A percentile compares a stretch with the other conserved stretches of the same genome.
Conservation (phyloP, 345 rosid species). For the Eucalyptus viminalis region DNA sequence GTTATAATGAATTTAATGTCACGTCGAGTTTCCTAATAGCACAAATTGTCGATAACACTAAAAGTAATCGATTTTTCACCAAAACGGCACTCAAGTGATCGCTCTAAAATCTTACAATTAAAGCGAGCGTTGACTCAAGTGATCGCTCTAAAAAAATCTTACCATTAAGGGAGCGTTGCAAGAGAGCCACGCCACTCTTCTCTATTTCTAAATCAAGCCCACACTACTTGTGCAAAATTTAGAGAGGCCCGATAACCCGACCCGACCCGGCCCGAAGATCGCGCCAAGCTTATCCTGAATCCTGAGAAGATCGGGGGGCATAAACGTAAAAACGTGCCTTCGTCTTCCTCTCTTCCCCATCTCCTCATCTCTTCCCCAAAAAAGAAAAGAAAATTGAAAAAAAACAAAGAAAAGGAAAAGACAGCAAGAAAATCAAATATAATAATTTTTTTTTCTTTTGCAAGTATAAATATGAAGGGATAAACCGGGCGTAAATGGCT, state of each 20-base stretch:
- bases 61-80: not conserved
- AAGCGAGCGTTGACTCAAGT: not conserved
- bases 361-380: not conserved
- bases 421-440: not conserved
- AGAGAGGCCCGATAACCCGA: not conserved
- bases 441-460: no score
- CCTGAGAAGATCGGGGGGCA: not conserved
- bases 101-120: not conserved
- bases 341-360: not conserved
- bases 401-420: not conserved
- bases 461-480: not conserved
- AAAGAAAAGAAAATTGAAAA: not conserved
- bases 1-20: not conserved
- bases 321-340: rapidly evolving
- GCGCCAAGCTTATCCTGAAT: not conserved
- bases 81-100: not conserved
- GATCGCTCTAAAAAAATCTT: not conserved
- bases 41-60: rapidly evolving
- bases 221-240: rapidly evolving
- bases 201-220: not conserved
- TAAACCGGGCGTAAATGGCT: not conserved
- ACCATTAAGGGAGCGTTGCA: not conserved
- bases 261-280: not conserved
- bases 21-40: not conserved
- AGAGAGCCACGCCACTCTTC: not conserved